These are phyloP conservation scores for Fusarium verticillioides DNA, from an alignment of 2,329 filamentous ascomycete species.

Conservation along the genomic window DNA sequence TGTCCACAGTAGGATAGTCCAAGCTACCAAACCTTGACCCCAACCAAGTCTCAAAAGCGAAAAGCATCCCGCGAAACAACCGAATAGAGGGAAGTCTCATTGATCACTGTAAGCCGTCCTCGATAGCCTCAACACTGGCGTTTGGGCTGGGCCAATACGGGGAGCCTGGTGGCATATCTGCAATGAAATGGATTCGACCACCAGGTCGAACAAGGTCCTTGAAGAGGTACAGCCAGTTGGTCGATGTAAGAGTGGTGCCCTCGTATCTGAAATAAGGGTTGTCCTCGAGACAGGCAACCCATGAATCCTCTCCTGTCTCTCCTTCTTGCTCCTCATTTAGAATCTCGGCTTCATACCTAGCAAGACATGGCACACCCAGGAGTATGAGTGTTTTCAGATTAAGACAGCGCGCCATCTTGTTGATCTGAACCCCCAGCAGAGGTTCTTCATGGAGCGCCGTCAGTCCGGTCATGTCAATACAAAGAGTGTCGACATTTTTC, in stretches of 20 bases:
- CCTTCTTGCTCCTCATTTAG: no score
- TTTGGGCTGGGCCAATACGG: background rate
- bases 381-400: background rate
- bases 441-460: fast-evolving
- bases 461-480: background rate
- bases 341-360: background rate
- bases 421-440: background rate
- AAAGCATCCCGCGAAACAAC: background rate
- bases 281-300: background rate
- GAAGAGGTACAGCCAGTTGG: background rate
- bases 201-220: background rate
- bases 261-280: background rate
- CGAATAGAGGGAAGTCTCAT: no score
- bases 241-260: fast-evolving
- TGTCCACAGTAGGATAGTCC: background rate
- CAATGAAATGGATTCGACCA: slow-evolving; percentile 1
- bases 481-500: background rate
- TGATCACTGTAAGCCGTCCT: background rate
- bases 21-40: background rate
- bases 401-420: background rate
- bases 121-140: background rate
- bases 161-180: background rate
- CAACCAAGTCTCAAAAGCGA: background rate
- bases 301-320: background rate
- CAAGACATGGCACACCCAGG: background rate